These are phyloP conservation scores for Coleophoma eucalyptorum DNA, from an alignment of 2,329 filamentous ascomycete species.

Conservation along the genomic window DNA sequence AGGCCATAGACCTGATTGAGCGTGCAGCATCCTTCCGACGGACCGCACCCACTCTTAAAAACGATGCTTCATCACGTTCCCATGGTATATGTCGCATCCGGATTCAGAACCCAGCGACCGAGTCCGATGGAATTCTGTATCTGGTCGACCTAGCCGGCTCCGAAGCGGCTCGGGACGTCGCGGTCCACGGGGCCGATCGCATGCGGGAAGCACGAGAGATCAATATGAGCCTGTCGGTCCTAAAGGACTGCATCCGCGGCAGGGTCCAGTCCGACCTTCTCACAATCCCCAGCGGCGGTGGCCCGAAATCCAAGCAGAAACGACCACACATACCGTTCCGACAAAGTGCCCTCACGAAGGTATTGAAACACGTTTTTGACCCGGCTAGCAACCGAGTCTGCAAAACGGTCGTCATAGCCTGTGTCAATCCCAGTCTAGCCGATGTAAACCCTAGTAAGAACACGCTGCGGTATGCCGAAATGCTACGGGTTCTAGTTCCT, in stretches of 20 bases:
- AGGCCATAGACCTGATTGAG: constrained; percentile 83
- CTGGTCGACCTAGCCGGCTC: constrained; percentile 67
- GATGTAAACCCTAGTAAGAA: constrained; percentile 81
- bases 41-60: constrained; percentile 40
- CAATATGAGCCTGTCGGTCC: constrained; percentile 87
- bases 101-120: constrained; percentile 25
- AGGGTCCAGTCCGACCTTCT: constrained; percentile 80
- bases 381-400: constrained; percentile 64
- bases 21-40: constrained; percentile 47
- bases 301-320: constrained; percentile 48
- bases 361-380: constrained; percentile 87
- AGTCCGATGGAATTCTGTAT: constrained; percentile 65
- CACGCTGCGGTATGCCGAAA: constrained; percentile 87
- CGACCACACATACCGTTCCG: constrained; percentile 72
- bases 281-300: constrained; percentile 42
- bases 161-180: background rate
- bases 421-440: constrained; percentile 87
- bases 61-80: constrained; percentile 43
- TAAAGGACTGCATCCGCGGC: constrained; percentile 47
- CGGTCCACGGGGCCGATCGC: constrained; percentile 40
- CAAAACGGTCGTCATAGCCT: constrained; percentile 97
- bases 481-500: constrained; percentile 35
- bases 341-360: constrained; percentile 74
- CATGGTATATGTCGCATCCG: constrained; percentile 46
- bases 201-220: constrained; percentile 92